Percentiles rank a stretch among this genome's conserved stretches.
Evolutionary conservation across 495 filamentous ascomycete genomes (phyloP).

Genomic region (Lasiosphaeria ovina): DNA sequence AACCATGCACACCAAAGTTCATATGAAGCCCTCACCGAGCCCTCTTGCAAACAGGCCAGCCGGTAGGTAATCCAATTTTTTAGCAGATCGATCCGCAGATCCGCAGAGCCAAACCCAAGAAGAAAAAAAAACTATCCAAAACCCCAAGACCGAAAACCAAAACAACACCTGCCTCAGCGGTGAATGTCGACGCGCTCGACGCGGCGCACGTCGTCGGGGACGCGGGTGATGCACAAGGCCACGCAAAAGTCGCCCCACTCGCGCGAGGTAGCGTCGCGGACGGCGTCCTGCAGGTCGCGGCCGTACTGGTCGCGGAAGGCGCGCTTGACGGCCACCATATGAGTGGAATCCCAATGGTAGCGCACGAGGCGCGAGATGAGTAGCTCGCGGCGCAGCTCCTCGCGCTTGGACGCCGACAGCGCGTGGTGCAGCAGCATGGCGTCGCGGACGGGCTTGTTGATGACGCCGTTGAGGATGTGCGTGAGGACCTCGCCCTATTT

Average conservation of each 20-base stretch:
- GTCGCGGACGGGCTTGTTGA: constrained; percentile 93
- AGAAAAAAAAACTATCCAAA: neutral
- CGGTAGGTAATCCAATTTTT: too few relatives aligned
- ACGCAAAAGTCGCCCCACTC: constrained; percentile 54
- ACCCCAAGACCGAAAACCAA: neutral
- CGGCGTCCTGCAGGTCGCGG: constrained; percentile 64
- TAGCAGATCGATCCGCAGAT: too few relatives aligned
- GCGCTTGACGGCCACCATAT: constrained; percentile 67
- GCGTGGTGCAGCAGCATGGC: constrained; percentile 93
- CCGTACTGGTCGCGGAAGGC: constrained; percentile 71
- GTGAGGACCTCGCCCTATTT: constrained; percentile 86
- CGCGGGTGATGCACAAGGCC: constrained; percentile 51
- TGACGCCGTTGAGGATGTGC: constrained; percentile 93
- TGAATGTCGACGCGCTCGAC: constrained; percentile 33
- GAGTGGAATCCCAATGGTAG: constrained; percentile 78
- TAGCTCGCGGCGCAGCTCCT: constrained; percentile 72
- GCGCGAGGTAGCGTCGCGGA: constrained; percentile 48
- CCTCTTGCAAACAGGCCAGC: too few relatives aligned
- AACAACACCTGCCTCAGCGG: neutral
- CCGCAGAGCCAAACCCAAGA: neutral
- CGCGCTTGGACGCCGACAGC: constrained; percentile 59
- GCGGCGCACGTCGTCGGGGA: constrained; percentile 51
- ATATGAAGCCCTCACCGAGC: too few relatives aligned
- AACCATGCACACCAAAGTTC: too few relatives aligned
- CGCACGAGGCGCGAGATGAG: constrained; percentile 78